phyloP scores from a whole-genome alignment of 75 land plant genomes.

The Pseudotsuga menziesii region DNA sequence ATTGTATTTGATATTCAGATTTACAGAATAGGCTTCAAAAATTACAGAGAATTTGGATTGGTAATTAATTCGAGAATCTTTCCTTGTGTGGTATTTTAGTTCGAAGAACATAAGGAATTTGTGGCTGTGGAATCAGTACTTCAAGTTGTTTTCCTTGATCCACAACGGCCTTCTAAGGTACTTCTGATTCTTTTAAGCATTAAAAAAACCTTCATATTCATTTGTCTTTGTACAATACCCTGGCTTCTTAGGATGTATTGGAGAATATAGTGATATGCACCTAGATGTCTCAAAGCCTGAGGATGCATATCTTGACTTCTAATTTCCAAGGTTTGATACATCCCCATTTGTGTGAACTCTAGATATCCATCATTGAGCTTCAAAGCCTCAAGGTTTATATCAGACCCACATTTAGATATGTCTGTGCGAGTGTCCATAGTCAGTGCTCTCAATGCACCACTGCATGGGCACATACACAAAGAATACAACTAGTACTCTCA shows the following conservation, averaged over 20 bases:
- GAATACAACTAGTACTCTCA: no score
- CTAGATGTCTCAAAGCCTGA: background rate
- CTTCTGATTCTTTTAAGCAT: background rate
- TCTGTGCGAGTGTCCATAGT: no score
- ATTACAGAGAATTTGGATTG: background rate
- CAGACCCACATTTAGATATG: no score
- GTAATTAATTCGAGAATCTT: background rate
- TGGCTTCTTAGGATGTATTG: background rate
- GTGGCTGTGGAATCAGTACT: conserved; percentile 76
- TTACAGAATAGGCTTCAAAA: background rate
- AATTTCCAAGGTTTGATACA: no score
- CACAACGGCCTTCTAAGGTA: conserved; percentile 63
- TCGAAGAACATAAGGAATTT: conserved; percentile 83
- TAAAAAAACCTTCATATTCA: background rate
- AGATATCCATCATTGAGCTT: no score
- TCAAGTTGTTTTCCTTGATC: conserved; percentile 73
- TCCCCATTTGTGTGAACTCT: no score
- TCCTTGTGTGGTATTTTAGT: conserved; percentile 25
- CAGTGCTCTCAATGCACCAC: no score
- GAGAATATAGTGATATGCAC: background rate
- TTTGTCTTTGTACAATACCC: background rate
- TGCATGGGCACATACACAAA: no score
- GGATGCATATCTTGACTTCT: background rate
- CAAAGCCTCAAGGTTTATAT: no score
- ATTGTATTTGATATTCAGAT: background rate